These are phyloP conservation scores for Sclerotinia glacialis DNA, from an alignment of 2,329 filamentous ascomycete genomes.

Conservation along the genomic window DNA sequence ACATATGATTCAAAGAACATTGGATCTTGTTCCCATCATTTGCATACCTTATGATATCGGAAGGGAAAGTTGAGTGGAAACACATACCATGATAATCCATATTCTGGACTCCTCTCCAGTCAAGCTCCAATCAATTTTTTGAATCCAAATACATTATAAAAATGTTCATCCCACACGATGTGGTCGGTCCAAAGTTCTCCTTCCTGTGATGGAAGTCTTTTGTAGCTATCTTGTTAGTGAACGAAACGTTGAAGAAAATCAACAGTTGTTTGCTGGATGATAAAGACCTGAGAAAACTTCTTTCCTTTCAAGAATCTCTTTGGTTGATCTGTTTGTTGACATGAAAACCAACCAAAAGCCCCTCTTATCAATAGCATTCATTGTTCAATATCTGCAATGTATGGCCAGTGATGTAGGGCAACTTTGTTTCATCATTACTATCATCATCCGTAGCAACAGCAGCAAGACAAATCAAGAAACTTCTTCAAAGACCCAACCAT, in stretches of 20 bases:
- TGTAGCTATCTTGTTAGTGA: neutral
- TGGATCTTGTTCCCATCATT: fast-evolving
- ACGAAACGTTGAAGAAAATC: fast-evolving
- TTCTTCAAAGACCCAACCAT: too few relatives aligned
- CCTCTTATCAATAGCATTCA: neutral
- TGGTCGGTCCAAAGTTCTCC: fast-evolving
- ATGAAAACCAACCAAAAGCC: neutral
- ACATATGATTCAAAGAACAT: fast-evolving
- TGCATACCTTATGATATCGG: fast-evolving
- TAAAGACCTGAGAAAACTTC: neutral
- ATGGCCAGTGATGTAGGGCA: neutral
- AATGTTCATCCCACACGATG: neutral
- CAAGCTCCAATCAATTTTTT: neutral
- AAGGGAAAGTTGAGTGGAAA: neutral
- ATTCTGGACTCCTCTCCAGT: neutral
- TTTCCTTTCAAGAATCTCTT: neutral
- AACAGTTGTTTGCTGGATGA: neutral
- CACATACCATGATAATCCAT: neutral
- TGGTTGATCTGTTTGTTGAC: neutral
- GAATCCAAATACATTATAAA: neutral
- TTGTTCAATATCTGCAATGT: neutral
- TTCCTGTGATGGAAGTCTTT: too few relatives aligned
- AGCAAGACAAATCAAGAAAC: too few relatives aligned
- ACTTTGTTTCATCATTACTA: too few relatives aligned
- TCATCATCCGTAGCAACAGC: too few relatives aligned